Base-by-base conservation (phyloP, 2,329 filamentous ascomycete genomes). In the Colletotrichum costaricense region DNA sequence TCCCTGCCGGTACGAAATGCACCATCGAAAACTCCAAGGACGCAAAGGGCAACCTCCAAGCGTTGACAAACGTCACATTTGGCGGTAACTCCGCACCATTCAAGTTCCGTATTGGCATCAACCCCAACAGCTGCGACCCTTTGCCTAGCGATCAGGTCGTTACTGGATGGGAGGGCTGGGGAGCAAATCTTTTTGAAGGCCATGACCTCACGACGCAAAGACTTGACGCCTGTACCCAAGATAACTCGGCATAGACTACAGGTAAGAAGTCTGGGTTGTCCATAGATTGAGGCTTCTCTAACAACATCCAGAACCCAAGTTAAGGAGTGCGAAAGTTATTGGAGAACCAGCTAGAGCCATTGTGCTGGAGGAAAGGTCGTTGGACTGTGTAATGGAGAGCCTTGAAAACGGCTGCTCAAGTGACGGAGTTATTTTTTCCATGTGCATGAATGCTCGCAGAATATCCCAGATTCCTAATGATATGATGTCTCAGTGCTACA, bases 121-220 rank as follows among this genome's bases (percentile, higher is more conserved):
- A 67, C 14, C 63, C 68, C 11, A 19, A 12, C 30, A 60, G 55
- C 22, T 70, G 63, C 12, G 30, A 60, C 14, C 16, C 63, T 8
- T 35, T 70, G 12, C 42, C 68, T 12, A 30, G 54, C 5, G 68
- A 70, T 3, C 38, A 67, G 14, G 63, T 70, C 4, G 6, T 42
- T 30, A 67, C 68, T 5, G 63, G 68, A 4, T 70, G 68, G 68
- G 68, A 67, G 55, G 68, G 55, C 14, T 70, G 68, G 68, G 68
- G 68, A 19, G 42, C 68, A 12, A 42, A 42, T 9, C 16, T 70
- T 11, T 67, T 66, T 22, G 38, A 52, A 5, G 19, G 22, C 7
- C 19, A 30, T 33, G 7, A 42, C 5, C 8, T 70, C 8, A 33
- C 4, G 1, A 2, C 28, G 9, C 54, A 42, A 30, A 22, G 19